Percentiles rank a stretch among this genome's conserved stretches.
phyloP scores from a whole-genome alignment of 2,329 filamentous ascomycete genomes.

The Scedosporium dehoogii region DNA sequence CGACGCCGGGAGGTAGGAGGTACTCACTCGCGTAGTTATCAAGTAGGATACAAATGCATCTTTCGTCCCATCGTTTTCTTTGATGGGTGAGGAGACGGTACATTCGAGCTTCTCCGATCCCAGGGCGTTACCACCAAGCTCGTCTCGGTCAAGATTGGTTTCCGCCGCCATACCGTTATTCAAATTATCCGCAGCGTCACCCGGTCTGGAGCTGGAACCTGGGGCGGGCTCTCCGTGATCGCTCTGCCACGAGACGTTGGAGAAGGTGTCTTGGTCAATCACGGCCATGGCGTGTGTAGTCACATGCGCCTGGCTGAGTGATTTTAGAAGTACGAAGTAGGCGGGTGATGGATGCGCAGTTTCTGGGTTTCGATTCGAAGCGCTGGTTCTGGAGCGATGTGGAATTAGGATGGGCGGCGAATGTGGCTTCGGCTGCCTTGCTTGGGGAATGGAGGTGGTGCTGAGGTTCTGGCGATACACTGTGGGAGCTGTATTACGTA shows the following conservation, averaged over 20 bases:
- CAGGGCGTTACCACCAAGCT: slow-evolving; percentile 7
- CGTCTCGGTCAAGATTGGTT: slow-evolving; percentile 1
- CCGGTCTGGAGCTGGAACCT: not conserved
- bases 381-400: too few species aligned
- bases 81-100: slow-evolving; percentile 71
- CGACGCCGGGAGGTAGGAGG: not conserved
- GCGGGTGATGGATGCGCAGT: too few species aligned
- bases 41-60: slow-evolving; percentile 95
- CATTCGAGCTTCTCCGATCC: slow-evolving; percentile 65
- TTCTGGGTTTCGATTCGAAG: too few species aligned
- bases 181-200: not conserved
- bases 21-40: slow-evolving; percentile 71
- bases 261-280: slow-evolving; percentile 61
- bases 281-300: slow-evolving; percentile 24
- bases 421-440: too few species aligned
- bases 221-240: slow-evolving; percentile 35
- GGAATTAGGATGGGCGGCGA: too few species aligned
- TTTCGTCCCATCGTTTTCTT: slow-evolving; percentile 94
- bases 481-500: too few species aligned
- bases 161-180: slow-evolving; percentile 1
- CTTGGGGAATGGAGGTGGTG: not conserved
- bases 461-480: not conserved
- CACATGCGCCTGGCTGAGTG: not conserved
- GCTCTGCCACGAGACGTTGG: slow-evolving; percentile 69
- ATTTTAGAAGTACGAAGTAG: not conserved